Conservation (phyloP, 441 rosid genomes). For the Breynia disticha region DNA sequence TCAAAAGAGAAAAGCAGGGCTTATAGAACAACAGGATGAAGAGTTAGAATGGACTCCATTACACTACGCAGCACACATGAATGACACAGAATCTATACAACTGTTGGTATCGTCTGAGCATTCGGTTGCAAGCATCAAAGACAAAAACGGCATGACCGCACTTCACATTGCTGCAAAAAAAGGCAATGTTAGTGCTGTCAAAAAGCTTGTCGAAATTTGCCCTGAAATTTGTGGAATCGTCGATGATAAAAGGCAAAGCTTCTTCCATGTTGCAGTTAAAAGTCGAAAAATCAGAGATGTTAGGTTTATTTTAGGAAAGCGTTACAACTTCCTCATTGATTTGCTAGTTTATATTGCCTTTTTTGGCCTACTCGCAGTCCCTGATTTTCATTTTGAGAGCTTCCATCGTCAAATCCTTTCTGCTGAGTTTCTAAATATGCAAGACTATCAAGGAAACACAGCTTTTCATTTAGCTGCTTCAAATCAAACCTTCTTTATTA, state of each 20-base stretch:
- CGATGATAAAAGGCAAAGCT: slow-evolving; percentile 26
- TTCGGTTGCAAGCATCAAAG: slow-evolving; percentile 16
- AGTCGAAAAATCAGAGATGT: slow-evolving; percentile 19
- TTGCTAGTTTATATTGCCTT: no score
- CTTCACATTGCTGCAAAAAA: slow-evolving; percentile 26
- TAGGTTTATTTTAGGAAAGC: slow-evolving; percentile 20
- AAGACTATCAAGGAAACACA: slow-evolving; percentile 34
- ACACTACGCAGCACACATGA: slow-evolving; percentile 22
- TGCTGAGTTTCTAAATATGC: slow-evolving; percentile 22
- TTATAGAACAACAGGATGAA: not conserved
- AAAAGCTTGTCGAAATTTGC: slow-evolving; percentile 15
- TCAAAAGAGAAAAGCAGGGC: no score
- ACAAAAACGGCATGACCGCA: slow-evolving; percentile 22
- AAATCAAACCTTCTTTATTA: slow-evolving; percentile 8
- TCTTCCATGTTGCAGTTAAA: slow-evolving; percentile 31
- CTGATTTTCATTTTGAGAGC: no score
- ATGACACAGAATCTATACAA: not conserved
- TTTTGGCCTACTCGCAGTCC: no score
- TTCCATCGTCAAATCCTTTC: slow-evolving; percentile 2
- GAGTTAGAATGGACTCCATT: slow-evolving; percentile 26
- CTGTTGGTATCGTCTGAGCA: not conserved
- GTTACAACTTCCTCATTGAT: no score
- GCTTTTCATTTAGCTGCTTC: slow-evolving; percentile 31
- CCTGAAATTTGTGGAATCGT: slow-evolving; percentile 26
- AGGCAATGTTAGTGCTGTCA: slow-evolving; percentile 21